Conservation (phyloP, 2,329 filamentous ascomycete species). For the Aspergillus versicolor region DNA sequence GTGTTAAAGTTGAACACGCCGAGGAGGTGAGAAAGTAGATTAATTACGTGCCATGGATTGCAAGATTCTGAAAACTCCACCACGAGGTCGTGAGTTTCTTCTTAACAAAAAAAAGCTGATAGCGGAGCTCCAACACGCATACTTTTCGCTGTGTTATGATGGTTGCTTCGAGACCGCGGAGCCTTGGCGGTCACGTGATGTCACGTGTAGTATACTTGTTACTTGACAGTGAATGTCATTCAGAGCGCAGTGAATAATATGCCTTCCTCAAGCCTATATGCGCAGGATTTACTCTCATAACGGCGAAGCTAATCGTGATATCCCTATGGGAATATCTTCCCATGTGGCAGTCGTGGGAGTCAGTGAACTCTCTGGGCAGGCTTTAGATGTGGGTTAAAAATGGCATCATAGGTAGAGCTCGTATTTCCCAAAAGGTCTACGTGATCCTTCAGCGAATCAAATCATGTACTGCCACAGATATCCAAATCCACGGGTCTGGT, state of each 20-base stretch:
- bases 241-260: too few species aligned
- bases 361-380: neutral
- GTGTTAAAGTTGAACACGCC: neutral
- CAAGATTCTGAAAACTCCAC: neutral
- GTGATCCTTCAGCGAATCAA: neutral
- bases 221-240: neutral
- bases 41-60: neutral
- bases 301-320: neutral
- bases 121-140: conserved; percentile 3
- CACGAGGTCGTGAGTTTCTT: neutral
- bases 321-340: neutral
- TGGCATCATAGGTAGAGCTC: neutral
- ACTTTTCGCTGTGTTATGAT: conserved; percentile 7
- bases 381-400: neutral
- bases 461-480: neutral
- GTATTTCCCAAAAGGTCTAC: neutral
- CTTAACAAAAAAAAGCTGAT: neutral
- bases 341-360: neutral
- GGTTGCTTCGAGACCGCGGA: conserved; percentile 10
- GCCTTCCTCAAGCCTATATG: too few species aligned
- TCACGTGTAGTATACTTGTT: conserved; percentile 10
- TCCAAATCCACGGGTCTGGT: neutral
- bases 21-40: neutral
- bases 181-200: conserved; percentile 21
- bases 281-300: too few species aligned